Evolutionary conservation across 805 yeast species (phyloP).

Genomic region (Candida namnaoensis): DNA sequence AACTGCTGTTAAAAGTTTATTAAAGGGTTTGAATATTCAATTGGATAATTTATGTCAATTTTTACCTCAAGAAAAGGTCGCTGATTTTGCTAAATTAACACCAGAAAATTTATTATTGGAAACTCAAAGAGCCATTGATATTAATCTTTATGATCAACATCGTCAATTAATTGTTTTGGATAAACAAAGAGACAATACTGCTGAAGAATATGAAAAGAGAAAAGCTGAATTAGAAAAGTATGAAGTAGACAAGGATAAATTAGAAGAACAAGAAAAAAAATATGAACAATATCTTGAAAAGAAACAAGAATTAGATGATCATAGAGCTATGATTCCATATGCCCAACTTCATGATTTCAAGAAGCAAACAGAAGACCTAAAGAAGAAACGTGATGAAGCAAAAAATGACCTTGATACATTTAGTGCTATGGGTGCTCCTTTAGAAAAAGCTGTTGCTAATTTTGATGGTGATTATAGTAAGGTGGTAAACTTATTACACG

Average conservation of each 20-base stretch:
- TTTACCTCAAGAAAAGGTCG: conserved; percentile 91
- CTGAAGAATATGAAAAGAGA: conserved; percentile 27
- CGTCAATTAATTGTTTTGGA: conserved; percentile 46
- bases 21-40: conserved; percentile 60
- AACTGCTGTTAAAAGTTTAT: conserved; percentile 31
- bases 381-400: conserved; percentile 16
- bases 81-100: conserved; percentile 77
- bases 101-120: conserved; percentile 69
- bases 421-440: conserved; percentile 13
- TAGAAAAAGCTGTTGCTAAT: conserved; percentile 8
- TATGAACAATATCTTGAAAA: conserved; percentile 38
- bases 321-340: conserved; percentile 39
- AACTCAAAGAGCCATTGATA: conserved; percentile 75
- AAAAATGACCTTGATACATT: conserved; percentile 20
- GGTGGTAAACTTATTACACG: not conserved
- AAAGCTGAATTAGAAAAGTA: conserved; percentile 22
- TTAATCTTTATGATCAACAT: conserved; percentile 49
- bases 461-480: conserved; percentile 18
- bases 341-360: conserved; percentile 34
- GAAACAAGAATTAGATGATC: conserved; percentile 34
- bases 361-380: conserved; percentile 9
- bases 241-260: conserved; percentile 24
- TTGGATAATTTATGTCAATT: conserved; percentile 90
- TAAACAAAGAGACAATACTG: conserved; percentile 23
- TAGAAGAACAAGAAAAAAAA: conserved; percentile 39